Base-by-base conservation (phyloP, 768 basidiomycete genomes). In the Calocybe indica region DNA sequence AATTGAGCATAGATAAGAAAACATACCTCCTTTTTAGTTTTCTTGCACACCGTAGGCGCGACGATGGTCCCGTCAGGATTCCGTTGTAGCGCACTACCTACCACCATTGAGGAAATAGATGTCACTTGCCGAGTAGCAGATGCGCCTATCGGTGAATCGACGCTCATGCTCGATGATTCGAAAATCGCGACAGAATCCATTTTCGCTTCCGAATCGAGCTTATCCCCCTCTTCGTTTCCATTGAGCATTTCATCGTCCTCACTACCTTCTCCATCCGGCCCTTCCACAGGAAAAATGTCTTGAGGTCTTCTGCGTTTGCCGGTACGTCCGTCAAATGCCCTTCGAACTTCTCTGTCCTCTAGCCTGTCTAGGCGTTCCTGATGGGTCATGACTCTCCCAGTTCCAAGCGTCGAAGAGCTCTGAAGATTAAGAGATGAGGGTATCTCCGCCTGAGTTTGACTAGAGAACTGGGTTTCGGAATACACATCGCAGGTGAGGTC, bases 351-450 rank as follows among this genome's bases (percentile, higher is more conserved):
- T 41, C 74, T 70, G 52, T 88, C 79, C 57, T 88, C 86, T 6
- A 65, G 57, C 52, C 70, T 76, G 22, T 83, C 83, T 22, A 78
- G 58, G 4, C 69, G 75, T 42, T 85, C 79, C 36, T 79, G 75
- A 52, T 83, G 77, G 2, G 88, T 85, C 2, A 64, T 59, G 3
- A 70, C 58, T 57, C 75, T 83, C 9, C 86, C 85, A 1, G 91
- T 85, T 11, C 92, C 92, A 46, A 96, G 78, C 1, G 84, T 86
- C 6, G 92, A 79, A 12, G 93, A 92, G 0, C 91, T 84, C 42
- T 88, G 82, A 22, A 96, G 70, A 14, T 76, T 62, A 10, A 84
- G 61, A 28, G 79, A 74, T 10, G 74, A 68, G 5, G 76, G 70
- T 37, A 87, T 66, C 33, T 83, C 71, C 2, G 85, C 80, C 68